Evolutionary conservation across 805 yeast species (phyloP), one percentile per base, ranked within the genome.

Genomic region (Ogataea trehaloabstinens): DNA sequence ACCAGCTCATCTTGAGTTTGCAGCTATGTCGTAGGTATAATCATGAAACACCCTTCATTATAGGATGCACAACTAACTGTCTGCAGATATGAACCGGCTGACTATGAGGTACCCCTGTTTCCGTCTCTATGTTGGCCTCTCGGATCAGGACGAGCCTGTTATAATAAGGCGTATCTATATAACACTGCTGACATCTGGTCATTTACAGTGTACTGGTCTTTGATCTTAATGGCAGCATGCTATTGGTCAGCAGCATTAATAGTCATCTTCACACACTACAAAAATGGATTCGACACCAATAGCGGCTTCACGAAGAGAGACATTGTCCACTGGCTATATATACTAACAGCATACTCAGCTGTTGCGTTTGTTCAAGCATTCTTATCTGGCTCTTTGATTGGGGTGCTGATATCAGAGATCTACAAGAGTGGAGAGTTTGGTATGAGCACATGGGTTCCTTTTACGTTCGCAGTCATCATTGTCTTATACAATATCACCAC

Each of bases 361-460:
- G 54, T 77, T 19, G 93, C 89, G 0, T 68, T 77, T 5, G 49
- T 74, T 0, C 86, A 79, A 51, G 96, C 85, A 0, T 67, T 85
- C 30, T 63, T 79, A 2, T 66, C 82, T 1, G 98, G 97, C 0
- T 78, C 90, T 1, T 69, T 87, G 5, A 71, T 85, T 28, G 97
- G 96, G 0, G 67, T 89, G 10, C 56, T 93, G 30, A 57, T 85
- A 13, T 82, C 82, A 24, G 85, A 88, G 1, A 74, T 89, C 6
- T 90, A 90, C 63, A 69, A 73, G 38, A 80, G 95, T 0, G 95
- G 95, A 0, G 71, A 83, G 18, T 78, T 91, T 52, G 75, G 84
- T 17, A 86, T 93, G 95, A 82, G 95, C 10, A 86, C 97, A 0
- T 91, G 99, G 99, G 78, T 91, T 6, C 98, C 99, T 0, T 73